A percentile compares a stretch with the other conserved stretches of the same genome.
phyloP scores from a whole-genome alignment of 2,329 filamentous ascomycete species.

The Stromatinia cepivora region DNA sequence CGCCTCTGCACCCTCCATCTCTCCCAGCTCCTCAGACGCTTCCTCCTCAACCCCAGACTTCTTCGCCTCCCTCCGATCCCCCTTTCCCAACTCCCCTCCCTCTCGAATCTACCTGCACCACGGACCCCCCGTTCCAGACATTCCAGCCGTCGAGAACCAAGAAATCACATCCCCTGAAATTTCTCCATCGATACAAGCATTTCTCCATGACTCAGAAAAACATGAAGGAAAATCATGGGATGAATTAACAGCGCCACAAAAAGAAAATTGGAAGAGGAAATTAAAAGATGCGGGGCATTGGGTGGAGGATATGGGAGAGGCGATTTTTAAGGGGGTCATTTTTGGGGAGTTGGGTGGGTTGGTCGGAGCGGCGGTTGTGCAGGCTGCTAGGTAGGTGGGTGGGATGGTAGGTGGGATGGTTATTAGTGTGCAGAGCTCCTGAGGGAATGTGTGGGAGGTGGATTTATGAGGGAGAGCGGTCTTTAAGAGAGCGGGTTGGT shows the following conservation, averaged over 20 bases:
- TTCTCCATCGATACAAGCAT: conserved; percentile 26
- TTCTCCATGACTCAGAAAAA: conserved; percentile 34
- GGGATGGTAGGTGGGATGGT: too few relatives aligned
- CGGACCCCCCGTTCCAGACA: background rate
- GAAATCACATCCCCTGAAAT: background rate
- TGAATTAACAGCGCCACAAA: conserved; percentile 36
- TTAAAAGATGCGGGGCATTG: conserved; percentile 40
- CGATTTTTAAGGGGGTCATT: conserved; percentile 40
- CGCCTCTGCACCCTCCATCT: background rate
- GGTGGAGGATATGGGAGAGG: conserved; percentile 38
- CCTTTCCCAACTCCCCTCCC: background rate
- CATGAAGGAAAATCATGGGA: conserved; percentile 38
- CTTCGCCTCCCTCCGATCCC: conserved; percentile 15
- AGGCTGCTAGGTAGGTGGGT: background rate
- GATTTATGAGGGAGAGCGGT: too few relatives aligned
- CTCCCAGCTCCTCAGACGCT: background rate
- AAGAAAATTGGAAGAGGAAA: conserved; percentile 37
- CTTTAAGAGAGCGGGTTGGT: background rate
- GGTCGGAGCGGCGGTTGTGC: conserved; percentile 36
- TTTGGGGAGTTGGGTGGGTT: conserved; percentile 40
- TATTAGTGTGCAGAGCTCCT: too few relatives aligned
- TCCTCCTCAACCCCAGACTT: conserved; percentile 3
- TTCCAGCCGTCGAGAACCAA: background rate
- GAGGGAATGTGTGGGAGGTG: too few relatives aligned
- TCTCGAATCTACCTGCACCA: conserved; percentile 2